Conservation (phyloP, 768 basidiomycete species). For the Hebeloma cylindrosporum region DNA sequence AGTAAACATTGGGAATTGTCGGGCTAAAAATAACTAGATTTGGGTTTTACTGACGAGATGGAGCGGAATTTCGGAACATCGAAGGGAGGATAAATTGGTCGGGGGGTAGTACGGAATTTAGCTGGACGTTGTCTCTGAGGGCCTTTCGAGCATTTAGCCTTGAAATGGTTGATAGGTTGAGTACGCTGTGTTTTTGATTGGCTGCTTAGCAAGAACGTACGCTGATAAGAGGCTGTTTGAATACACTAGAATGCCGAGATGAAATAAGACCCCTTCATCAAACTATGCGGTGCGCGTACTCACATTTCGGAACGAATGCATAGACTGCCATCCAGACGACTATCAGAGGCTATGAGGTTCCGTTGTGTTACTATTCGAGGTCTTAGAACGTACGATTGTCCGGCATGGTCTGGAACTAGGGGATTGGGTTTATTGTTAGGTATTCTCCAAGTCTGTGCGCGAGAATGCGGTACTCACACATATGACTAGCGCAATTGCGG, state of each 20-base stretch:
- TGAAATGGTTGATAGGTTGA: too few relatives aligned
- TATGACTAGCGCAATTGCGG: conserved; percentile 19
- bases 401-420: conserved; percentile 23
- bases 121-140: conserved; percentile 12
- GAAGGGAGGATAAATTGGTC: too few relatives aligned
- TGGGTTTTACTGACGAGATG: too few relatives aligned
- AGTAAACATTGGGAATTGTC: too few relatives aligned
- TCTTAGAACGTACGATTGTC: conserved; percentile 19
- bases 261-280: background rate
- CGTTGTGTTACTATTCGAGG: background rate
- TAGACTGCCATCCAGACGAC: conserved; percentile 34
- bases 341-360: conserved; percentile 7
- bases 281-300: conserved; percentile 1
- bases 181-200: too few relatives aligned
- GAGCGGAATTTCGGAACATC: too few relatives aligned
- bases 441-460: background rate
- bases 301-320: conserved; percentile 32
- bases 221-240: conserved; percentile 28
- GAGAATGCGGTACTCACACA: conserved; percentile 16
- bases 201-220: too few relatives aligned
- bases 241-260: conserved; percentile 19
- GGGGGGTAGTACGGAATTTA: conserved; percentile 1
- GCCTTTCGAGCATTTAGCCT: conserved; percentile 26
- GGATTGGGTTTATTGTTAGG: background rate
- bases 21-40: too few relatives aligned